Evolutionary conservation across 2,329 filamentous ascomycete species (phyloP).

Genomic region (Claviceps quebecensis): DNA sequence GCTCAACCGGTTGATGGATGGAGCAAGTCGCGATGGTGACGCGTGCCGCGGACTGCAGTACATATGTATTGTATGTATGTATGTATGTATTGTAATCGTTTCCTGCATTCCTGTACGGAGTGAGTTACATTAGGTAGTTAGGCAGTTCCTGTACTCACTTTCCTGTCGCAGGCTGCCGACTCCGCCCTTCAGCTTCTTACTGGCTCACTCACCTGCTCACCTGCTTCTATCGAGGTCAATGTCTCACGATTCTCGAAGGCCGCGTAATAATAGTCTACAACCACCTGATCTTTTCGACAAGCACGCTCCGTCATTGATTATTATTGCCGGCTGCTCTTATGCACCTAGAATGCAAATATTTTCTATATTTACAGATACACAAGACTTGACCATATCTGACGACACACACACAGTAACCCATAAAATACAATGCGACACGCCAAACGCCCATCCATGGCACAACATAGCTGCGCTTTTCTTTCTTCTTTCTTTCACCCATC

Average conservation of each 20-base stretch:
- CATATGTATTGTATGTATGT: too few species aligned
- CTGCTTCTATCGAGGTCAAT: background rate
- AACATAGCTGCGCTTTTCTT: background rate
- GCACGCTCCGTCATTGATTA: too few species aligned
- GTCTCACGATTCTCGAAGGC: background rate
- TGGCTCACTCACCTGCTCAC: background rate
- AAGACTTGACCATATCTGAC: background rate
- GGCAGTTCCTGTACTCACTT: too few species aligned
- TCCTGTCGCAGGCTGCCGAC: background rate
- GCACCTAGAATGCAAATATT: background rate
- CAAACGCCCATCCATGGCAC: conserved; percentile 2
- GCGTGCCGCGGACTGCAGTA: too few species aligned
- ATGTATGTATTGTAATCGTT: too few species aligned
- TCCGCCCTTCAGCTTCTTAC: background rate
- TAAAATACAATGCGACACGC: background rate
- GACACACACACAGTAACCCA: background rate
- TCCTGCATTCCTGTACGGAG: background rate
- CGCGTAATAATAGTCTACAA: too few species aligned
- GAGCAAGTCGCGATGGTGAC: background rate
- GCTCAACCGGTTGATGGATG: background rate
- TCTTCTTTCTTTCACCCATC: background rate
- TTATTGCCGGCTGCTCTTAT: background rate
- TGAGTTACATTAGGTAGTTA: too few species aligned
- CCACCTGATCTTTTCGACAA: too few species aligned
- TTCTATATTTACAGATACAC: background rate